Evolutionary conservation across 2,329 filamentous ascomycete species (phyloP), one percentile per base, ranked within the genome.

Genomic region (Orbilia oligospora): DNA sequence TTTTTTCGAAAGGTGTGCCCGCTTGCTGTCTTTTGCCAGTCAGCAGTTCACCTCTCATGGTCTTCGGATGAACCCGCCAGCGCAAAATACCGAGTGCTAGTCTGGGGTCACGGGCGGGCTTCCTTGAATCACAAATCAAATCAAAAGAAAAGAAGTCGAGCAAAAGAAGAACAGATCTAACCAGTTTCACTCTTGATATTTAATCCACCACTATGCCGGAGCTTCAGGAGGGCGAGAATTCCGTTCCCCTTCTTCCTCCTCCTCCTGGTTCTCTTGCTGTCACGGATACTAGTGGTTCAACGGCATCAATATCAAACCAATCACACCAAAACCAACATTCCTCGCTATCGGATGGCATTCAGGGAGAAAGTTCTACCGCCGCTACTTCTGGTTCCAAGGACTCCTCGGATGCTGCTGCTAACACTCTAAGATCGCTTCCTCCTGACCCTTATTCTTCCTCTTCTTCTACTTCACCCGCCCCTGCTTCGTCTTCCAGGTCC

Each of bases 21-120:
- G 53, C 33, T 38, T 53, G 71, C 55, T 69, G 71, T 24, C 22
- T 51, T 9, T 10, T 24, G 48, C 20, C 48, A 24, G 48, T 75
- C 71, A 75, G 53, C 71, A 38, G 71, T 63, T 30, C 51, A 69
- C 33, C 61, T 36, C 71, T 69, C 51, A 75, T 73, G 70, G 38
- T 24, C 44, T 14, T 75, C 71, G 71, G 71, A 69, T 64, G 71
- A 63, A 69, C 64, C 71, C 64, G 55, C 44, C 71, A 36, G 71
- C 41, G 36, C 27, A 70, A 67, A 66, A 53, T 68, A 68, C 64
- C 71, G 71, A 75, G 71, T 33, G 51, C 69, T 58, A 67, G 70
- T 65, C 36, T 44, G 56, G 56, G 36, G 56, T 61, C 56, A 61
- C 33, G 56, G 56, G 56, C 33, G 56, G 30, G 10, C 5, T 18